A percentile compares a stretch with the other conserved stretches of the same genome.
Evolutionary conservation across 495 filamentous ascomycete species (phyloP).

Genomic region (Talaromyces wortmannii): DNA sequence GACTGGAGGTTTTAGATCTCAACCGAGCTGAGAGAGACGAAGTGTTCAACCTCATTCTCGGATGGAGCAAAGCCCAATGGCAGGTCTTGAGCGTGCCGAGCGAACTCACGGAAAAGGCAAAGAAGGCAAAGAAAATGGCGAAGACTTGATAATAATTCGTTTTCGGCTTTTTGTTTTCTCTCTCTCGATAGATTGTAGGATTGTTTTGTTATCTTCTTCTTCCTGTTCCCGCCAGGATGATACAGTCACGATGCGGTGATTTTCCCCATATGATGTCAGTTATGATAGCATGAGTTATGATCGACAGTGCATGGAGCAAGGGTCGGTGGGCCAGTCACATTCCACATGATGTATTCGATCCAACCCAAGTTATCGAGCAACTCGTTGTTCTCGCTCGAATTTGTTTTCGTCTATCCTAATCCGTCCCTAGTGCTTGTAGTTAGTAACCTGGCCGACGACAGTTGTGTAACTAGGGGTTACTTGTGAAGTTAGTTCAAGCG

Average conservation of each 20-base stretch:
- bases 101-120: neutral
- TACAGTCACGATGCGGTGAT: neutral
- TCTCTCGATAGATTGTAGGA: neutral
- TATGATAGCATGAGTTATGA: neutral
- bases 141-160: neutral
- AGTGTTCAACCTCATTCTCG: slow-evolving; percentile 29
- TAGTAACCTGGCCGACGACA: no score
- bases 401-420: no score
- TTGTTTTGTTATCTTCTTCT: neutral
- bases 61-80: slow-evolving; percentile 22
- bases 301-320: neutral
- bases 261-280: neutral
- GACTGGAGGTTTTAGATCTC: slow-evolving; percentile 2
- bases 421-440: no score
- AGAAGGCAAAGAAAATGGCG: neutral
- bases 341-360: no score
- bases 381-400: no score
- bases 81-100: neutral
- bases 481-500: no score
- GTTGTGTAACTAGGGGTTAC: no score
- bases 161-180: neutral
- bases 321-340: no score
- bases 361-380: no score
- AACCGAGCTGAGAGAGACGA: slow-evolving; percentile 23
- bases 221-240: neutral